These are phyloP conservation scores for Rhizopogon roseolus DNA, from an alignment of 768 basidiomycete species.

Conservation along the genomic window DNA sequence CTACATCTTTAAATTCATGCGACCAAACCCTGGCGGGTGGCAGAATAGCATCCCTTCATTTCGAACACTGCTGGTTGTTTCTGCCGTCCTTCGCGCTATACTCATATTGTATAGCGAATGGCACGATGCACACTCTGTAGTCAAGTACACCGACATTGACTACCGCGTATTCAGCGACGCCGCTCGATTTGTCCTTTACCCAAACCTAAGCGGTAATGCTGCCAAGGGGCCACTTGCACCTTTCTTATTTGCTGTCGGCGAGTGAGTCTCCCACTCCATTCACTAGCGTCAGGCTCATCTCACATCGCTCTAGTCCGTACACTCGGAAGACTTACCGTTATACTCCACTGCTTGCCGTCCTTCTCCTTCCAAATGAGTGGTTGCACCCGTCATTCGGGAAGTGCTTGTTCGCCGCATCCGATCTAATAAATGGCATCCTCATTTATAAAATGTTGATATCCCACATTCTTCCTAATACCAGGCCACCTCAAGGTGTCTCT, in stretches of 20 bases:
- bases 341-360: slow-evolving; percentile 84
- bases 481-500: slow-evolving; percentile 1
- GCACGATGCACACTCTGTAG: slow-evolving; percentile 76
- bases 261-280: slow-evolving; percentile 50
- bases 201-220: slow-evolving; percentile 38
- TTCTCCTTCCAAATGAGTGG: slow-evolving; percentile 77
- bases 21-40: slow-evolving; percentile 3
- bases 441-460: slow-evolving; percentile 60
- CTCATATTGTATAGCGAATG: slow-evolving; percentile 87
- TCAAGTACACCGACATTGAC: slow-evolving; percentile 98
- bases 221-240: slow-evolving; percentile 59
- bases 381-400: slow-evolving; percentile 89
- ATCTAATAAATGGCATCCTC: slow-evolving; percentile 73
- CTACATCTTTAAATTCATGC: too few relatives aligned
- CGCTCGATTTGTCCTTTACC: slow-evolving; percentile 58
- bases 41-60: slow-evolving; percentile 32
- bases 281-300: slow-evolving; percentile 5
- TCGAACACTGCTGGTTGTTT: slow-evolving; percentile 44
- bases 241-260: slow-evolving; percentile 49
- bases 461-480: slow-evolving; percentile 31
- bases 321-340: slow-evolving; percentile 91
- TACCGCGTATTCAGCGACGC: slow-evolving; percentile 96
- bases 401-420: slow-evolving; percentile 79
- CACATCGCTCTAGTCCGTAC: slow-evolving; percentile 64
- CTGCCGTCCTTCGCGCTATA: slow-evolving; percentile 55